Evolutionary conservation across 1,139 yeast species (phyloP).

Genomic region (Suhomyces wounanorum): DNA sequence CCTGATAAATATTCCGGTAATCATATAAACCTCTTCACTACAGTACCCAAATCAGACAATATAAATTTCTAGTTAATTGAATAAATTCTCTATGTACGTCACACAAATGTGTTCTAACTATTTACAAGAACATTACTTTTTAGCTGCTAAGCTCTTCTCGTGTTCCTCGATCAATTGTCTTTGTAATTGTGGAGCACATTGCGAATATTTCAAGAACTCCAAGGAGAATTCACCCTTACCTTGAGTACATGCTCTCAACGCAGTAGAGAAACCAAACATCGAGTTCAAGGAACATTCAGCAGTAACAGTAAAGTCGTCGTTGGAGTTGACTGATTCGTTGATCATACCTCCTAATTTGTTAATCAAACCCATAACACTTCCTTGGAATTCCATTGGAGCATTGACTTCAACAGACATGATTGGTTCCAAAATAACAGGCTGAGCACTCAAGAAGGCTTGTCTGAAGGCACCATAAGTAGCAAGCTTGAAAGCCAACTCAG

Average conservation of each 20-base stretch:
- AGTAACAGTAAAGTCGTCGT: constrained; percentile 89
- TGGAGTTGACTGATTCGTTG: constrained; percentile 89
- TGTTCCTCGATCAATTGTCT: constrained; percentile 85
- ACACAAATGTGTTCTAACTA: constrained; percentile 4
- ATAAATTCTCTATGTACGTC: constrained; percentile 1
- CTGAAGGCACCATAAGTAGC: constrained; percentile 92
- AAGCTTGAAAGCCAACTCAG: constrained; percentile 90
- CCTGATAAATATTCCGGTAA: too few species aligned
- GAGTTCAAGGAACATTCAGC: constrained; percentile 95
- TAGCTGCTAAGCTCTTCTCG: constrained; percentile 37
- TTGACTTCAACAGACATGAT: constrained; percentile 91
- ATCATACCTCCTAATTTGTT: constrained; percentile 93
- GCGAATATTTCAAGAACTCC: constrained; percentile 91
- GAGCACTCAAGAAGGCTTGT: constrained; percentile 81
- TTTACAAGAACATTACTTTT: constrained; percentile 13
- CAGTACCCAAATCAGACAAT: neutral
- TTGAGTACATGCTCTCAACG: constrained; percentile 94
- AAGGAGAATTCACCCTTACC: constrained; percentile 98
- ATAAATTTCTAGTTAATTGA: neutral
- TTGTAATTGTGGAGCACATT: constrained; percentile 89
- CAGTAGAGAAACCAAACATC: constrained; percentile 95
- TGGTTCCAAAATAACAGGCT: constrained; percentile 92
- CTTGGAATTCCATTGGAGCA: constrained; percentile 97
- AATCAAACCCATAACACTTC: constrained; percentile 84
- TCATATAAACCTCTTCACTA: too few species aligned